Conservation (phyloP, 2,329 filamentous ascomycete species). For the Talaromyces pinophilus region DNA sequence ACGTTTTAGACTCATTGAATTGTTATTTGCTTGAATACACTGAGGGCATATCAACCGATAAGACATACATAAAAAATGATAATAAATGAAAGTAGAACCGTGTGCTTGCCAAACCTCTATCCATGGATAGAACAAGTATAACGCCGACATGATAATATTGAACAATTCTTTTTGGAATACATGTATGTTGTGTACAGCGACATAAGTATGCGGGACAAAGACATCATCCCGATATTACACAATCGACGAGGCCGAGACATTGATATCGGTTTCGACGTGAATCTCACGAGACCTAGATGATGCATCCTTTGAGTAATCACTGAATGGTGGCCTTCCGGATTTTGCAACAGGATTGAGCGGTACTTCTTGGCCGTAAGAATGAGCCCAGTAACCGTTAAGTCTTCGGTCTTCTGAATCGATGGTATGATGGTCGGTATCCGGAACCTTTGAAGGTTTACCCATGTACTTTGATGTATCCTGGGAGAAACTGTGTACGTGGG, state of each 20-base stretch:
- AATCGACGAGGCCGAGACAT: neutral
- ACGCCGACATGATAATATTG: neutral
- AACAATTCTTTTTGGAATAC: neutral
- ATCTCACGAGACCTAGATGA: neutral
- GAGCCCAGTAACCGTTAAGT: neutral
- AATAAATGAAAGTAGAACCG: neutral
- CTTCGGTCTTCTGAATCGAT: neutral
- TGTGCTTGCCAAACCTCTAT: neutral
- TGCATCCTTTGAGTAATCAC: neutral
- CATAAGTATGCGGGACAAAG: neutral
- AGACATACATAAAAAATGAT: neutral
- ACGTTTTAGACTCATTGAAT: neutral
- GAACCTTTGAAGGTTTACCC: neutral
- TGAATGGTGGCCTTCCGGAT: neutral
- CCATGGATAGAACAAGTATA: neutral
- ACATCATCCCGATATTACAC: neutral
- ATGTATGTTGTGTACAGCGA: neutral
- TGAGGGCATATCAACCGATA: neutral
- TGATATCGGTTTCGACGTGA: neutral
- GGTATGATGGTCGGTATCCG: neutral
- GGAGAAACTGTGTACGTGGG: neutral
- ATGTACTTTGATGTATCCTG: neutral
- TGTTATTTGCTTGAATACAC: neutral
- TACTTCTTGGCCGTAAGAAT: neutral
- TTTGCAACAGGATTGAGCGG: neutral